These are phyloP conservation scores for Phytophthora brassicae DNA, from an alignment of 352 stramenopile species.

Conservation along the genomic window DNA sequence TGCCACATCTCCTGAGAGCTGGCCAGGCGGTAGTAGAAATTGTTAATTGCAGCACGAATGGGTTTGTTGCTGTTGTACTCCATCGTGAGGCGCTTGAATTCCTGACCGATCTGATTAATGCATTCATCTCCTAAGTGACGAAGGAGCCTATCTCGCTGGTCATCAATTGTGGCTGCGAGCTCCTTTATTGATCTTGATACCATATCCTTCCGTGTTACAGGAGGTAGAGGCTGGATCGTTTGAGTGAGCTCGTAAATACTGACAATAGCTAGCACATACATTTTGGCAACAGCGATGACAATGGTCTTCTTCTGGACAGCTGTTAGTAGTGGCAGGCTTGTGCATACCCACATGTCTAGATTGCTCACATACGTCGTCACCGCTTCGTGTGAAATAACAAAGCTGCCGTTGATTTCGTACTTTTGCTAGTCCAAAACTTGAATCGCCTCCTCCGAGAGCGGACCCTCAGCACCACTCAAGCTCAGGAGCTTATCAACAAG, in stretches of 20 bases:
- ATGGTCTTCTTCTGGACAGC: neutral
- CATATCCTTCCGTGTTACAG: neutral
- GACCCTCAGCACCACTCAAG: neutral
- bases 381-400: conserved; percentile 1
- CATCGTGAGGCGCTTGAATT: neutral
- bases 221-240: neutral
- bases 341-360: neutral
- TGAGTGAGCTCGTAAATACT: neutral
- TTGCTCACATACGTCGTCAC: neutral
- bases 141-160: neutral
- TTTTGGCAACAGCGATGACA: neutral
- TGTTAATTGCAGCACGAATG: too few relatives aligned
- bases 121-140: neutral
- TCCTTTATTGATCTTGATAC: neutral
- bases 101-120: neutral
- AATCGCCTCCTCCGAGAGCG: neutral
- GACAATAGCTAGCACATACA: neutral
- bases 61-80: too few relatives aligned
- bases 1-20: too few relatives aligned
- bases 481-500: neutral
- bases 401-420: neutral
- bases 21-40: too few relatives aligned
- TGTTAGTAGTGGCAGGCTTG: neutral
- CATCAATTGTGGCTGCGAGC: neutral
- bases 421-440: neutral